These are phyloP conservation scores for Aspergillus costaricaensis DNA, from an alignment of 2,329 filamentous ascomycete species.

Conservation along the genomic window DNA sequence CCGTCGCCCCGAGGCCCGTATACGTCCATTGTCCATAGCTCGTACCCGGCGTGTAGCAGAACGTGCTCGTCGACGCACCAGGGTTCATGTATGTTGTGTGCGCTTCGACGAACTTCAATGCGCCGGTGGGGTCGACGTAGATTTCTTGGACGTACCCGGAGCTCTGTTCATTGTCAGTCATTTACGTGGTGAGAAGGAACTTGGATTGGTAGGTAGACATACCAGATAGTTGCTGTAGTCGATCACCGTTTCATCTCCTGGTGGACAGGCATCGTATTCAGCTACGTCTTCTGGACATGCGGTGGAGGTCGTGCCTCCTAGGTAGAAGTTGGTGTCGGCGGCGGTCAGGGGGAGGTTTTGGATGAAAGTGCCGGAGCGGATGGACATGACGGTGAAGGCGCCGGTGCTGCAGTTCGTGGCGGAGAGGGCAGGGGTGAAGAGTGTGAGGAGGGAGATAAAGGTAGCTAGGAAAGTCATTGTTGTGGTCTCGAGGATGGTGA, in stretches of 20 bases:
- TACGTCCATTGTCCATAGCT: background rate
- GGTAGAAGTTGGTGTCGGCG: background rate
- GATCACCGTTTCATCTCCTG: background rate
- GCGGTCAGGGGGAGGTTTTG: background rate
- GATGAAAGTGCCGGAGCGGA: background rate
- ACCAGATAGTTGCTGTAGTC: background rate
- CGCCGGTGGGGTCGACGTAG: background rate
- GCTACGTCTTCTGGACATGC: background rate
- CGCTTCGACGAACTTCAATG: background rate
- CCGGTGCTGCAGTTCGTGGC: background rate
- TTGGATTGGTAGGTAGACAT: background rate
- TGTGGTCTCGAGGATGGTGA: background rate
- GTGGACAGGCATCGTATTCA: background rate
- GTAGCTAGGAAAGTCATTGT: background rate
- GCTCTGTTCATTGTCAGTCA: background rate
- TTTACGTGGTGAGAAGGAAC: no score
- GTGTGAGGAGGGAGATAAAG: background rate
- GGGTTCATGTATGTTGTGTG: background rate
- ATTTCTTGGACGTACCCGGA: background rate
- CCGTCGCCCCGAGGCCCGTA: background rate
- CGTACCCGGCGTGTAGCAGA: background rate
- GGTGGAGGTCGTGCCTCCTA: background rate
- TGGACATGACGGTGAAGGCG: background rate
- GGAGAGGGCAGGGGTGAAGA: background rate
- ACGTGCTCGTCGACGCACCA: background rate